Evolutionary conservation across 2,329 filamentous ascomycete genomes (phyloP), one percentile per base, ranked within the genome.

Genomic region (Dactylellina sp.): DNA sequence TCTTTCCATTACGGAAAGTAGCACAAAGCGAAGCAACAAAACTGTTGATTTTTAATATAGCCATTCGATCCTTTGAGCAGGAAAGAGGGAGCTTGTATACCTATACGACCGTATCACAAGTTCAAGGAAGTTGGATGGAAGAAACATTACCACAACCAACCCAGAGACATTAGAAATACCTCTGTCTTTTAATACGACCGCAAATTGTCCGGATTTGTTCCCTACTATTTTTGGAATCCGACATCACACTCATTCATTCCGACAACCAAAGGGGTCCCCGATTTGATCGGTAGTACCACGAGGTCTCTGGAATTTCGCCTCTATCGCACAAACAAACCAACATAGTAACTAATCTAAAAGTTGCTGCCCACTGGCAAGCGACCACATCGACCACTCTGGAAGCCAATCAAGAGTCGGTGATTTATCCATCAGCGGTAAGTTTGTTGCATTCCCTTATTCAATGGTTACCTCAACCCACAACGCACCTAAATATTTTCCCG

Each of bases 351-450:
- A 72, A 72, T 72, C 59, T 59, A 32, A 64, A 44, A 44, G 16
- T 40, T 46, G 25, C 50, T 50, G 50, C 53, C 68, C 60, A 72
- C 68, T 65, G 52, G 62, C 68, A 61, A 60, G 60, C 68, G 56
- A 72, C 64, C 55, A 65, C 68, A 64, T 37, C 55, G 35, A 65
- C 59, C 53, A 60, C 68, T 72, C 68, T 72, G 68, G 68, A 72
- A 72, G 60, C 68, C 68, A 72, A 72, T 72, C 68, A 65, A 50
- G 60, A 65, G 68, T 65, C 68, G 68, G 68, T 61, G 68, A 72
- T 72, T 65, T 72, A 60, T 72, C 68, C 53, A 44, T 61, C 55
- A 65, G 47, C 53, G 68, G 68, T 72, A 72, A 72, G 68, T 72
- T 63, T 71, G 55, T 44, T 60, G 25, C 64, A 52, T 12, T 56